Percentiles rank a stretch among this genome's conserved stretches.
phyloP scores from a whole-genome alignment of 441 rosid genomes.

The Populus hybrid region DNA sequence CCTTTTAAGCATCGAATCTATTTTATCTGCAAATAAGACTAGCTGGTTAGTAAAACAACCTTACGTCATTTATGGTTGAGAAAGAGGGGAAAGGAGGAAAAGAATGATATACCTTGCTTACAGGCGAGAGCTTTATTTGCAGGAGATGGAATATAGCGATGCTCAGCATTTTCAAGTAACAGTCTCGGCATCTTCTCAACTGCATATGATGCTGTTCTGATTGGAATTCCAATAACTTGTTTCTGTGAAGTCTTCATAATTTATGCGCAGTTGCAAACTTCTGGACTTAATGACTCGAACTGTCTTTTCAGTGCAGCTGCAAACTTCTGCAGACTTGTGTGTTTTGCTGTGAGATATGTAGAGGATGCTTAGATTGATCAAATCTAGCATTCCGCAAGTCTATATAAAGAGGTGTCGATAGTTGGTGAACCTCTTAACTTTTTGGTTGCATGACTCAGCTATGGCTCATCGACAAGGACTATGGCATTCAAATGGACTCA shows the following conservation, averaged over 20 bases:
- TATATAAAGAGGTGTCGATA: slow-evolving; percentile 29
- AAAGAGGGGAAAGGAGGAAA: background rate
- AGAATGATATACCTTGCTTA: slow-evolving; percentile 21
- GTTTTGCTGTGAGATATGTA: background rate
- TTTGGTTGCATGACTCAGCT: slow-evolving; percentile 38
- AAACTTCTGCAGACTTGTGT: background rate
- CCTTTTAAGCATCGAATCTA: slow-evolving; percentile 32
- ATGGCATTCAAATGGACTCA: slow-evolving; percentile 16
- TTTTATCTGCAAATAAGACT: slow-evolving; percentile 24
- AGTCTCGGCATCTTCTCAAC: slow-evolving; percentile 28
- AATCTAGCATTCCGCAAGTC: slow-evolving; percentile 7
- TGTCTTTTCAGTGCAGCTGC: background rate
- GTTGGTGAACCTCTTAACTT: slow-evolving; percentile 13
- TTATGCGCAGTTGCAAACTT: background rate
- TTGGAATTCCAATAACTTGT: slow-evolving; percentile 34
- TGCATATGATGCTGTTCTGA: slow-evolving; percentile 14
- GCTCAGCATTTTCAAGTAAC: slow-evolving; percentile 22
- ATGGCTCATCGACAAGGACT: slow-evolving; percentile 30
- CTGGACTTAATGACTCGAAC: background rate
- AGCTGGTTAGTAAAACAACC: background rate
- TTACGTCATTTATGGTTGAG: background rate
- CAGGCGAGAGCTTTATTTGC: slow-evolving; percentile 30
- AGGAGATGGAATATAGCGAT: slow-evolving; percentile 27
- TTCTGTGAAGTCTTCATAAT: slow-evolving; percentile 32
- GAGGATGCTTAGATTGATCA: slow-evolving; percentile 19